These are phyloP conservation scores for Hypoxylon rubiginosum DNA, from an alignment of 2,329 filamentous ascomycete genomes.

Conservation along the genomic window DNA sequence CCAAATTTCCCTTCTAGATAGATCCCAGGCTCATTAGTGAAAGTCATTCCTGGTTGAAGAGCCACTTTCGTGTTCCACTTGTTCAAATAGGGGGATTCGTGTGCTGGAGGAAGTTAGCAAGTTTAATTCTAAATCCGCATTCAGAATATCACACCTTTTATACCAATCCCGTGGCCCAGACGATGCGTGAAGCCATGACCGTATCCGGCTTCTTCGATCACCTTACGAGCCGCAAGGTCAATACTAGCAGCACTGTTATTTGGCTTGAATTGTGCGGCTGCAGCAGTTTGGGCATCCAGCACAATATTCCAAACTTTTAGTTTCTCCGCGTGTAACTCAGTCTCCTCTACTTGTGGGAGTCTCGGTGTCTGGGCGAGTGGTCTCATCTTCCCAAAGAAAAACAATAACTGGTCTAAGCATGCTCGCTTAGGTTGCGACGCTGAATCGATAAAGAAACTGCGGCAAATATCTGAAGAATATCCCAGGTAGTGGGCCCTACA, in stretches of 20 bases:
- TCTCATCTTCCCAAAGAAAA: slow-evolving; percentile 9
- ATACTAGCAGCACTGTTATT: slow-evolving; percentile 70
- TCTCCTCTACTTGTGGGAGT: slow-evolving; percentile 4
- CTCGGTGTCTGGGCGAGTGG: not conserved
- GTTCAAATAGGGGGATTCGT: slow-evolving; percentile 74
- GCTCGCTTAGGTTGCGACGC: not conserved
- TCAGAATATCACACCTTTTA: slow-evolving; percentile 60
- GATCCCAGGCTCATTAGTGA: slow-evolving; percentile 74
- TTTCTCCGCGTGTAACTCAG: slow-evolving; percentile 61
- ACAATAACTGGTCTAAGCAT: not conserved
- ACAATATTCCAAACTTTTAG: slow-evolving; percentile 71
- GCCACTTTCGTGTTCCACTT: slow-evolving; percentile 66
- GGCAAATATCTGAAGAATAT: slow-evolving; percentile 74
- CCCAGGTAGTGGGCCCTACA: slow-evolving; percentile 68
- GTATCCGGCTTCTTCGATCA: slow-evolving; percentile 71
- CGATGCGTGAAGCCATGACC: slow-evolving; percentile 72
- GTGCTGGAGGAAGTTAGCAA: slow-evolving; percentile 55
- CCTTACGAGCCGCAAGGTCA: slow-evolving; percentile 69
- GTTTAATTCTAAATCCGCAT: not conserved
- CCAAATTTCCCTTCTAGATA: slow-evolving; percentile 72
- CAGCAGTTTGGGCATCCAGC: slow-evolving; percentile 71
- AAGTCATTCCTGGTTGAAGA: slow-evolving; percentile 70
- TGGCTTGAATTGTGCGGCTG: slow-evolving; percentile 63
- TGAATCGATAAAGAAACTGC: slow-evolving; percentile 69
- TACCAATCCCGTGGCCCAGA: slow-evolving; percentile 74